A percentile compares a stretch with the other conserved stretches of the same genome.
phyloP scores from a whole-genome alignment of 257 asterid genomes.

The Nicotiana tabacum region DNA sequence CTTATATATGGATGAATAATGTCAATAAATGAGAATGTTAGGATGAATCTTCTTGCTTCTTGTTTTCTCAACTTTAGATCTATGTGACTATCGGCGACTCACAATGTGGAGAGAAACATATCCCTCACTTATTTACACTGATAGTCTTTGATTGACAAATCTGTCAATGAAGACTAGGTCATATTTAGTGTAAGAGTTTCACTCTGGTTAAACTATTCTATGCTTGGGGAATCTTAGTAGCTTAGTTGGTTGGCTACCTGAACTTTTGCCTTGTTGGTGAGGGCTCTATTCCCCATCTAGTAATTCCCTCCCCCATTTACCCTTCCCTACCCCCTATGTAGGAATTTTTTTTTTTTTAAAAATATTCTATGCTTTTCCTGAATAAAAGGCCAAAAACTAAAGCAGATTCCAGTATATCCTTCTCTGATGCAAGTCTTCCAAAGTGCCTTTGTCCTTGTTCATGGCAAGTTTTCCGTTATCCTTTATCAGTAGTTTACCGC shows the following conservation, averaged over 20 bases:
- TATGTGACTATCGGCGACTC: neutral
- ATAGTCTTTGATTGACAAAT: neutral
- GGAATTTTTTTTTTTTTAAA: too few relatives aligned
- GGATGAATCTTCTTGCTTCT: neutral
- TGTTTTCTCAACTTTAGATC: neutral
- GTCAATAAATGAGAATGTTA: neutral
- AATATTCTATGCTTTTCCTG: neutral
- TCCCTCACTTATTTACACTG: neutral
- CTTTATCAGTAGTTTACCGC: conserved; percentile 1
- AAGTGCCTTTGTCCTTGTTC: neutral
- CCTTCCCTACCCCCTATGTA: too few relatives aligned
- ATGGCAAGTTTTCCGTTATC: neutral
- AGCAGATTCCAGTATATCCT: neutral
- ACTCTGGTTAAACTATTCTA: neutral
- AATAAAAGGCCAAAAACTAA: neutral
- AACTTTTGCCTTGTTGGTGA: too few relatives aligned
- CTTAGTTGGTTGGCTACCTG: too few relatives aligned
- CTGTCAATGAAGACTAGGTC: neutral
- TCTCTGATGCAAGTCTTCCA: neutral
- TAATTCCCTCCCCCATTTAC: too few relatives aligned
- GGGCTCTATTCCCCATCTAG: too few relatives aligned
- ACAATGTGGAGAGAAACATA: neutral
- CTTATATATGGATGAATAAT: neutral
- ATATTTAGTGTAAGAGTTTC: neutral
- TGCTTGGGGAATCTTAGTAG: too few relatives aligned